These are phyloP conservation scores for Sarocladium kiliense DNA, from an alignment of 2,329 filamentous ascomycete genomes.

Conservation along the genomic window DNA sequence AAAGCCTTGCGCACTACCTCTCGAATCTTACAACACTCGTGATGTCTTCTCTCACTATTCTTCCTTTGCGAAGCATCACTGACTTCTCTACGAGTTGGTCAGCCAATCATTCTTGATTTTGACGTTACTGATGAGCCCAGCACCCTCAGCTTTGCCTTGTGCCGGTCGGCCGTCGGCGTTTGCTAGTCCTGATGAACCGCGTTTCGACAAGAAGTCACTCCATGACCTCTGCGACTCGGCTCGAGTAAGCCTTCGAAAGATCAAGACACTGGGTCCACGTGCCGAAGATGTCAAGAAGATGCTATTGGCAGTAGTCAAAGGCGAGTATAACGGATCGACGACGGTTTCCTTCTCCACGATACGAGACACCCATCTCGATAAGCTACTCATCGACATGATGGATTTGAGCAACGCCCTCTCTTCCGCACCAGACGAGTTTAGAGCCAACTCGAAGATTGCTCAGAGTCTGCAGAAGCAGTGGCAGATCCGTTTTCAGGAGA, in stretches of 20 bases:
- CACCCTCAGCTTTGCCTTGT: background rate
- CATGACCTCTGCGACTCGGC: slow-evolving; percentile 35
- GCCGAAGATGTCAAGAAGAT: slow-evolving; percentile 32
- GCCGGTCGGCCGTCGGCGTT: background rate
- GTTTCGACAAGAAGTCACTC: background rate
- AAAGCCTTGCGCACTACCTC: background rate
- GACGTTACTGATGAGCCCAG: background rate
- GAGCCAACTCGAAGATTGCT: slow-evolving; percentile 29
- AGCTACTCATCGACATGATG: slow-evolving; percentile 37
- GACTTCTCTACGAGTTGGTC: background rate
- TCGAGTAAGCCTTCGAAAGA: slow-evolving; percentile 27
- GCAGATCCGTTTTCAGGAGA: slow-evolving; percentile 37
- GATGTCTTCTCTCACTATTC: background rate
- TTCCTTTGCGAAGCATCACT: background rate
- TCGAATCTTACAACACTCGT: background rate
- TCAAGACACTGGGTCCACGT: slow-evolving; percentile 25
- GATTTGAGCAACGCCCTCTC: slow-evolving; percentile 22
- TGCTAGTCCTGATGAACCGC: background rate
- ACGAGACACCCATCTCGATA: slow-evolving; percentile 33
- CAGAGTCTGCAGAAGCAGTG: slow-evolving; percentile 36
- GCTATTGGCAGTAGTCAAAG: slow-evolving; percentile 30
- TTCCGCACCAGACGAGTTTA: slow-evolving; percentile 23
- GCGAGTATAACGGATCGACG: slow-evolving; percentile 29
- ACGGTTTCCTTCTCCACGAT: slow-evolving; percentile 35
- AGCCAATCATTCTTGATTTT: background rate